Evolutionary conservation across 1,284 basidiomycete genomes (phyloP), one percentile per base, ranked within the genome.

Genomic region (Amylostereum areolatum): DNA sequence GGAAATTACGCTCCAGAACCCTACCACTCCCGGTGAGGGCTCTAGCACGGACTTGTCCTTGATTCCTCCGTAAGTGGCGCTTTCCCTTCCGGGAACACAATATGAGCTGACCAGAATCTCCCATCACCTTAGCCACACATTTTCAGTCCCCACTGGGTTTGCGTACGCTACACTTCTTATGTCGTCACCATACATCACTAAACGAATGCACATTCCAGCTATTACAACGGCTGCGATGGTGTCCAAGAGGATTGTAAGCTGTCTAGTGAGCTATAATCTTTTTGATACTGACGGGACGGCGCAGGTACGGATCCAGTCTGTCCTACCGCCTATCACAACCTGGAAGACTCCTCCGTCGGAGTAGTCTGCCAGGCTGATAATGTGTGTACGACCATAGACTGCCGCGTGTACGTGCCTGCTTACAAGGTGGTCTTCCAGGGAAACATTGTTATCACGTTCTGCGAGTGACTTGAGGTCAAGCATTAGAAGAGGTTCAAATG

Each of bases 141-240:
- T 73, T 58, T 69, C 67, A 5, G 70, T 72, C 9, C 63, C 71
- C 7, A 62, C 64, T 36, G 67, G 68, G n/a, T 73, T 73, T 49
- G 62, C 63, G 63, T 72, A 51, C 41, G 18, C 18, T 18, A 18
- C 18, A 18, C 18, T 18, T 18, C 18, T 18, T 18, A 18, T 18
- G 18, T 18, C 18, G 18, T 18, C 18, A 18, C 18, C 18, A 18
- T 18, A 18, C 18, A 36, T 18, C 18, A 18, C 18, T 18, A 18
- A 18, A 18, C 18, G 18, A 18, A 18, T 1, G 18, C 18, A 18
- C 18, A 18, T 18, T 43, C 30, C 41, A 28, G 41, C 10, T 52
- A 49, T 32, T 49, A 25, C 28, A 52, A 52, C 24, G 51, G 51
- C 34, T 52, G 51, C 24, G 51, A 52, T 29, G 51, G 51, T 4